These are phyloP conservation scores for Nicotiana noctiflora DNA, from an alignment of 257 asterid genomes.

Conservation along the genomic window DNA sequence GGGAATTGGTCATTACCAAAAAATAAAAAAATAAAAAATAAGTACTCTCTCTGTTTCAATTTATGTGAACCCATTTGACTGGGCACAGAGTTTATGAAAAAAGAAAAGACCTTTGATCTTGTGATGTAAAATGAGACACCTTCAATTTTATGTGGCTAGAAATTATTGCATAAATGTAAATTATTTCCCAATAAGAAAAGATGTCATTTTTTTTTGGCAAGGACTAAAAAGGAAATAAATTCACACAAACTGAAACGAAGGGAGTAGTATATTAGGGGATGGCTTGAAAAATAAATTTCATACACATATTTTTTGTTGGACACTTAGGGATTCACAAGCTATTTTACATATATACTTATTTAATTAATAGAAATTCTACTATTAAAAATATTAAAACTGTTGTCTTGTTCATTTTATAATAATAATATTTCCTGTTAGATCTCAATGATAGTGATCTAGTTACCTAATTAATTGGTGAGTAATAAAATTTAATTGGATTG, in stretches of 20 bases:
- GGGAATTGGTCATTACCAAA: not conserved
- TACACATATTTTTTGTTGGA: not conserved
- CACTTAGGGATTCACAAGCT: not conserved
- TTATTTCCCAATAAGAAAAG: too few relatives aligned
- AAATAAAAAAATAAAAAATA: not conserved
- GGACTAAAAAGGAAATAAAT: too few relatives aligned
- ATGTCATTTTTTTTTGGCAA: too few relatives aligned
- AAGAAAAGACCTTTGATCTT: too few relatives aligned
- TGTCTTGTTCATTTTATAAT: not conserved
- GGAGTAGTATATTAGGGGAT: too few relatives aligned
- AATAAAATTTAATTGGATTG: not conserved
- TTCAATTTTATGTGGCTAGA: too few relatives aligned
- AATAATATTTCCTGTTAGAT: not conserved
- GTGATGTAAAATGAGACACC: too few relatives aligned
- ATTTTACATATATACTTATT: not conserved
- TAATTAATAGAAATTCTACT: not conserved
- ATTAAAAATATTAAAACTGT: not conserved
- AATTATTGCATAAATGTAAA: too few relatives aligned
- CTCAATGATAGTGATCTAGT: not conserved
- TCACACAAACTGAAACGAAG: too few relatives aligned
- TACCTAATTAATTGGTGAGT: not conserved
- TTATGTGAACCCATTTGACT: too few relatives aligned
- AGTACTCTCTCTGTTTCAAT: too few relatives aligned
- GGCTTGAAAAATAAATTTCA: not conserved
- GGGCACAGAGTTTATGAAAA: too few relatives aligned